phyloP scores from a whole-genome alignment of 331 rosid genomes.

The Malus hybrid region DNA sequence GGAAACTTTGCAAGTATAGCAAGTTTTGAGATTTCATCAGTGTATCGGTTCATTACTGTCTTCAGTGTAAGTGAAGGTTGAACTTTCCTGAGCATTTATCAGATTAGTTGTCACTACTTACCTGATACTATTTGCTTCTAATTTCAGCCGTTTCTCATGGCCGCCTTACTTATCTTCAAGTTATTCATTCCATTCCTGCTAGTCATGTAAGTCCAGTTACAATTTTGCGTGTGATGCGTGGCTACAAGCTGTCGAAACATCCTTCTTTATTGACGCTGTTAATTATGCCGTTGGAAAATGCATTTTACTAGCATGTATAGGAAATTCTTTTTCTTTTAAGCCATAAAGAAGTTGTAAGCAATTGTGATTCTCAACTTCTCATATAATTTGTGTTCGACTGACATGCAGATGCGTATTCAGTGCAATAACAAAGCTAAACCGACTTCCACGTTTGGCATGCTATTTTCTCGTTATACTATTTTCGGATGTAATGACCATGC shows the following conservation, averaged over 20 bases:
- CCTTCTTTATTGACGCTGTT: background rate
- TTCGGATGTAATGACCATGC: conserved; percentile 77
- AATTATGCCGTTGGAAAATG: background rate
- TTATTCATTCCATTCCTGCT: conserved; percentile 81
- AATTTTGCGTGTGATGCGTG: background rate
- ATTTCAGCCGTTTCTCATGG: conserved; percentile 86
- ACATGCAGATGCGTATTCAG: conserved; percentile 77
- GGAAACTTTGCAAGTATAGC: too few relatives aligned
- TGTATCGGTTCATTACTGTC: too few relatives aligned
- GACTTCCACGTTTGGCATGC: conserved; percentile 80
- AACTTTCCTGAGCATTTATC: conserved; percentile 4
- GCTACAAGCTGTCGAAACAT: background rate
- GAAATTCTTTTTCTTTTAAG: background rate
- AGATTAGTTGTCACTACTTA: conserved; percentile 10
- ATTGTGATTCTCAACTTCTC: background rate
- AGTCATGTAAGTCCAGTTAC: conserved; percentile 62
- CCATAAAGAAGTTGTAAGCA: background rate
- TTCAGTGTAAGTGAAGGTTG: conserved; percentile 51
- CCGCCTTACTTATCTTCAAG: conserved; percentile 82
- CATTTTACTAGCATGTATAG: background rate
- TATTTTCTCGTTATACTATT: conserved; percentile 70
- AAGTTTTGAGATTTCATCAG: too few relatives aligned
- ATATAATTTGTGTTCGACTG: conserved; percentile 15
- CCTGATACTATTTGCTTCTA: conserved; percentile 17
- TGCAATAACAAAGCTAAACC: conserved; percentile 70